Conservation (phyloP, 192 early-diverging fungal genomes). For the Gryganskiella cystojenkinii region DNA sequence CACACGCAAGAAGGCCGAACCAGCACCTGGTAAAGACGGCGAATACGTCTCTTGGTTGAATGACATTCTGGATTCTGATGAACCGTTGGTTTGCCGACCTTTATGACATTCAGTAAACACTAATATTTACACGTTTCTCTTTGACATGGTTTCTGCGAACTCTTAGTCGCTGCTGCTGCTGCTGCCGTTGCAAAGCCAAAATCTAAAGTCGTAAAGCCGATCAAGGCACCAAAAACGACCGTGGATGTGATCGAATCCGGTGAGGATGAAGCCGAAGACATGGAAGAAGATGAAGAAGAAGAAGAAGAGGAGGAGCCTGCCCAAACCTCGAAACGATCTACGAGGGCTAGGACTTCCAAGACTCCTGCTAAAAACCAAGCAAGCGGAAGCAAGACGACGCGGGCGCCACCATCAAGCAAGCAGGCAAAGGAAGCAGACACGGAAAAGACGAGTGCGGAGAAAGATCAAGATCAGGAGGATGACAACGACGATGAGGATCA, state of each 20-base stretch:
- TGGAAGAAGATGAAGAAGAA: neutral
- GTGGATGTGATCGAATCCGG: neutral
- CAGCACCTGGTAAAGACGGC: neutral
- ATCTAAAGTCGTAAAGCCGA: neutral
- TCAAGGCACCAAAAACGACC: neutral
- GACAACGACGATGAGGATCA: slow-evolving; percentile 10
- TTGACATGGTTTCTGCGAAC: too few relatives aligned
- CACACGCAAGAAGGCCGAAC: slow-evolving; percentile 4
- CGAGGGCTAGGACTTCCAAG: neutral
- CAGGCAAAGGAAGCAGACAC: slow-evolving; percentile 68
- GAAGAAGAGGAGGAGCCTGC: slow-evolving; percentile 10
- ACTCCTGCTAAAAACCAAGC: neutral
- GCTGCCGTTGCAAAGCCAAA: neutral
- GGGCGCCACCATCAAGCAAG: neutral
- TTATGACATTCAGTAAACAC: too few relatives aligned
- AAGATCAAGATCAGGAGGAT: slow-evolving; percentile 1
- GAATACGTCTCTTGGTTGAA: neutral
- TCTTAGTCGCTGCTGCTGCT: too few relatives aligned
- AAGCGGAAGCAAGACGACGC: neutral
- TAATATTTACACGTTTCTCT: too few relatives aligned
- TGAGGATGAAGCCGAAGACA: neutral
- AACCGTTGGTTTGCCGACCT: too few relatives aligned
- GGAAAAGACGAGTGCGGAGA: neutral
- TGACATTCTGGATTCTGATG: too few relatives aligned
- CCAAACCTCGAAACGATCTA: neutral